Base-by-base conservation (phyloP, 352 stramenopile species). In the Phytophthora brassicae region DNA sequence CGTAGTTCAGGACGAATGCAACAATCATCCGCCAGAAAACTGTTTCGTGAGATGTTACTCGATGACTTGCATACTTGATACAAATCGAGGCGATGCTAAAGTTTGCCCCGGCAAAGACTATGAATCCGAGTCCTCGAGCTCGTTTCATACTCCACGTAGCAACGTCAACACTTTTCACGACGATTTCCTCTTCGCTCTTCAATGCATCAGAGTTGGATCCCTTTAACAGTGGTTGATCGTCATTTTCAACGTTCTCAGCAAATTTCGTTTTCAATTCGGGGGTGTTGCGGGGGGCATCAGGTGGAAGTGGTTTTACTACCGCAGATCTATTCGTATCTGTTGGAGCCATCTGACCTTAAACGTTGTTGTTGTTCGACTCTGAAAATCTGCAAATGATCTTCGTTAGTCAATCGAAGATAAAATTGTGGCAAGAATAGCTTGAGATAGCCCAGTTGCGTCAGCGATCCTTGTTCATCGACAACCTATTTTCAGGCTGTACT, bases 81-180 rank as follows among this genome's bases (percentile, higher is more conserved):
- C 79, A 86, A 22, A 68, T 74, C 1, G 79, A 88, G 28, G 83
- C 80, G 54, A 87, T 68, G 39, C 82, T 91, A 43, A 89, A 87
- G 59, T 79, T 84, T 51, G 89, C 60, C 0, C 77, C 74, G 0
- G 81, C 64, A 23, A 83, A 70, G 0, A 77, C 69, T 36, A 90
- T 81, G 42, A 73, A 83, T 4, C 62, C 62, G 13, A 90, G 68
- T 0, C 63, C 77, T 33, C 65, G 56, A 14, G 70, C 47, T 16
- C 70, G 61, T 24, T 72, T 70, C 36, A 72, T 58, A 55, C 44
- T 64, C 57, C n/a, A 67, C 20, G 41, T 7, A 1, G 23, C 28
- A 9, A 16, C 41, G n/a, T 28, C 33, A 11, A 24, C 29, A 14
- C 31, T 26, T 24, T 63, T 60, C 6, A 61, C 20, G 29, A 44